A percentile compares a stretch with the other conserved stretches of the same genome.
phyloP scores from a whole-genome alignment of 306 rosid species.

The Citrullus amarus region DNA sequence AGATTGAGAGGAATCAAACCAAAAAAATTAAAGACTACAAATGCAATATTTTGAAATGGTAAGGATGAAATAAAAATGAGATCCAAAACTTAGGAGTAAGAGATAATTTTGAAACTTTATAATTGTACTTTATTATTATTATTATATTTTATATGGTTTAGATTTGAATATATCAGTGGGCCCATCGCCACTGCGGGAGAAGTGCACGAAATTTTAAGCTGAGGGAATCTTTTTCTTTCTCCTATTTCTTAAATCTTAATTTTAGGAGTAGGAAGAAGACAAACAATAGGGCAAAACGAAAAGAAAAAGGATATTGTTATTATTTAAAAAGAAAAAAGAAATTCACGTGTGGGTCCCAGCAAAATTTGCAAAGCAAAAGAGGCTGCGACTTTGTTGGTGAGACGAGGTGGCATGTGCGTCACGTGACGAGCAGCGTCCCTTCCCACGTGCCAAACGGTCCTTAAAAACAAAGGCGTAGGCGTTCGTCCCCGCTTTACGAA shows the following conservation, averaged over 20 bases:
- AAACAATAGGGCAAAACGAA: not conserved
- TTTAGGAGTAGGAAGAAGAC: too few relatives aligned
- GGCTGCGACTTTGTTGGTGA: not conserved
- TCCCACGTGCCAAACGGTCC: not conserved
- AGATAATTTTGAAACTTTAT: too few relatives aligned
- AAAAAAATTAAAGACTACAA: too few relatives aligned
- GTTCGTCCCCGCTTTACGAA: not conserved
- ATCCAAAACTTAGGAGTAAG: too few relatives aligned
- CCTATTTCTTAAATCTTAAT: not conserved
- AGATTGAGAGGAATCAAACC: too few relatives aligned
- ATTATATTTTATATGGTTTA: not conserved
- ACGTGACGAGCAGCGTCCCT: not conserved
- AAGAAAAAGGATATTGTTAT: not conserved
- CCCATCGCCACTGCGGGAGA: not conserved
- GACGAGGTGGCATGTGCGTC: not conserved
- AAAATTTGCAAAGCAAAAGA: not conserved
- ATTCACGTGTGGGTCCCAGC: not conserved
- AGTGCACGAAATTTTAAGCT: not conserved
- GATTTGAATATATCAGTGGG: not conserved
- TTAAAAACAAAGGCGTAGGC: not conserved
- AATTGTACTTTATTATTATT: too few relatives aligned
- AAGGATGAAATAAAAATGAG: too few relatives aligned
- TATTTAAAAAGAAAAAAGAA: not conserved
- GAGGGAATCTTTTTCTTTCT: not conserved
- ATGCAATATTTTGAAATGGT: too few relatives aligned